Evolutionary conservation across 2,329 filamentous ascomycete genomes (phyloP).

Genomic region (Aureobasidium sp.): DNA sequence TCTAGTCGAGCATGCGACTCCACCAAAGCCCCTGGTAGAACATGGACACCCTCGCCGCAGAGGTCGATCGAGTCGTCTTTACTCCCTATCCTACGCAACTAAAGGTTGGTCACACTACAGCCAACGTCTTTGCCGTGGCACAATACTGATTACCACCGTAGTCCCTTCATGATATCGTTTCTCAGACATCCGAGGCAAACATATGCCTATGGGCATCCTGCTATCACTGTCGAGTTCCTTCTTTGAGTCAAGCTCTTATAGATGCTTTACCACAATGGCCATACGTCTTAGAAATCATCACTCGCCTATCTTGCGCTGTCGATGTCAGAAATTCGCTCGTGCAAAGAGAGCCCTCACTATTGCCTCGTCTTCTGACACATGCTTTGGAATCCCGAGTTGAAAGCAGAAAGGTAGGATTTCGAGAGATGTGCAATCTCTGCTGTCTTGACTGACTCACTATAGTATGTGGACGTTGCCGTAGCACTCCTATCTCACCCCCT

Average conservation of each 20-base stretch:
- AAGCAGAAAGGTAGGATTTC: slow-evolving; percentile 7
- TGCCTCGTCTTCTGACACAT: slow-evolving; percentile 21
- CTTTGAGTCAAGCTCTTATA: slow-evolving; percentile 37
- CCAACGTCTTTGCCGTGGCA: background rate
- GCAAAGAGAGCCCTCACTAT: slow-evolving; percentile 22
- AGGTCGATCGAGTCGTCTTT: slow-evolving; percentile 19
- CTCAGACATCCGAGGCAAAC: slow-evolving; percentile 24
- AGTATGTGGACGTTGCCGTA: slow-evolving; percentile 20
- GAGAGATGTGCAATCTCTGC: background rate
- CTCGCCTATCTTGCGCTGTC: slow-evolving; percentile 35
- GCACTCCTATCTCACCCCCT: slow-evolving; percentile 24
- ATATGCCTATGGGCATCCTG: slow-evolving; percentile 39
- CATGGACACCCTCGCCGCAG: slow-evolving; percentile 28
- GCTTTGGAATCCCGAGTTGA: slow-evolving; percentile 16
- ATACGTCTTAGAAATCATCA: slow-evolving; percentile 42
- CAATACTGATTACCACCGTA: slow-evolving; percentile 15
- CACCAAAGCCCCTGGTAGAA: background rate
- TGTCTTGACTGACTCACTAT: slow-evolving; percentile 11
- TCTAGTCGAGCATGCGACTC: background rate
- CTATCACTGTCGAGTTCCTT: slow-evolving; percentile 41
- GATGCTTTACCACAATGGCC: slow-evolving; percentile 44
- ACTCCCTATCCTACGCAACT: slow-evolving; percentile 28
- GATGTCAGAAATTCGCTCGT: slow-evolving; percentile 25
- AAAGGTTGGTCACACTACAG: slow-evolving; percentile 17
- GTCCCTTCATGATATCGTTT: slow-evolving; percentile 30